Evolutionary conservation across 1,284 basidiomycete species (phyloP).

Genomic region (Inonotus hispidus): DNA sequence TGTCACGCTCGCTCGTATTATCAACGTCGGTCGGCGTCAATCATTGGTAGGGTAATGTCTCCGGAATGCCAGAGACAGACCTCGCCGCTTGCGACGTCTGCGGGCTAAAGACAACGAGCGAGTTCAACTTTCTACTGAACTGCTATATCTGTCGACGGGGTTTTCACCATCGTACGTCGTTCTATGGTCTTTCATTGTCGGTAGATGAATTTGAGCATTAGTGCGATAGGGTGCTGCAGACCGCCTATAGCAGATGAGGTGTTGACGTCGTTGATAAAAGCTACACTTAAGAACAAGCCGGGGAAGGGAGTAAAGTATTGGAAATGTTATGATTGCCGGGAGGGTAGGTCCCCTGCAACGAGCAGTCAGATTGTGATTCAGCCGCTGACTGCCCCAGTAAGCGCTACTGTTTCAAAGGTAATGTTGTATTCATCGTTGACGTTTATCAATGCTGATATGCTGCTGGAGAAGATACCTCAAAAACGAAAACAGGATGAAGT

Average conservation of each 20-base stretch:
- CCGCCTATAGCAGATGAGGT: constrained; percentile 13
- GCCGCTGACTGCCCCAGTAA: too few relatives aligned
- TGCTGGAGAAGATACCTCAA: not conserved
- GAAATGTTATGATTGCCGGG: constrained; percentile 5
- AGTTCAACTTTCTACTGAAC: constrained; percentile 7
- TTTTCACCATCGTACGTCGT: constrained; percentile 7
- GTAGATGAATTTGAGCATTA: not conserved
- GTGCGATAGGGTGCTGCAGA: constrained; percentile 9
- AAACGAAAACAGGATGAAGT: not conserved
- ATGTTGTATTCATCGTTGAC: not conserved
- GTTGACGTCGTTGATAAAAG: constrained; percentile 3
- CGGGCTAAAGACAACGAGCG: not conserved
- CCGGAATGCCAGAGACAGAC: not conserved
- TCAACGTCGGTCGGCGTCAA: too few relatives aligned
- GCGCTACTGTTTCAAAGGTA: not conserved
- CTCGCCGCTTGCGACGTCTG: not conserved
- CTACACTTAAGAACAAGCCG: constrained; percentile 6
- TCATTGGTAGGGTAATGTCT: not conserved
- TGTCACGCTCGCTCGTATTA: too few relatives aligned
- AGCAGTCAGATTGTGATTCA: too few relatives aligned
- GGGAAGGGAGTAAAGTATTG: constrained; percentile 11
- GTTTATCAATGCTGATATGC: not conserved
- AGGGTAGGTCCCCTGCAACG: not conserved
- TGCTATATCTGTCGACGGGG: constrained; percentile 5
- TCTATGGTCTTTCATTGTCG: not conserved